Evolutionary conservation across 305 asterid species (phyloP).

Genomic region (Fraxinus ornus): DNA sequence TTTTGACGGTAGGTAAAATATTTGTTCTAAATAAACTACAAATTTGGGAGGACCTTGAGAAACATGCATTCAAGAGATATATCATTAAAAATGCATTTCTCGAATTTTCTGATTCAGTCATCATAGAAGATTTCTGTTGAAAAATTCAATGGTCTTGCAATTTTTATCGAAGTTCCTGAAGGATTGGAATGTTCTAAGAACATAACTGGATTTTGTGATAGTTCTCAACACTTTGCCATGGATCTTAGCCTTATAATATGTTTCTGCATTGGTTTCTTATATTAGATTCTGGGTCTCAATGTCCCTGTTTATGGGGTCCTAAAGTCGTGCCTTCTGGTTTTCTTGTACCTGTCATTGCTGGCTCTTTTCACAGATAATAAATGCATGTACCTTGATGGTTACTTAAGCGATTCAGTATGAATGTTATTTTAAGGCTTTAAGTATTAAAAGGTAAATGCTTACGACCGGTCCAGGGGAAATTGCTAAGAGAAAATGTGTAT

Average conservation of each 20-base stretch:
- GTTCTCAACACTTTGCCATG: neutral
- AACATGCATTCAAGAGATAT: conserved; percentile 16
- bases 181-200: neutral
- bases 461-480: neutral
- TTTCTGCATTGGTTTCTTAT: neutral
- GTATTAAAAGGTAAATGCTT: neutral
- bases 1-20: conserved; percentile 61
- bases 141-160: neutral
- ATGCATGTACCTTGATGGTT: neutral
- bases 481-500: neutral
- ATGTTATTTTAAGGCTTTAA: neutral
- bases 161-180: neutral
- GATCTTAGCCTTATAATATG: neutral
- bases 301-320: neutral
- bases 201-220: neutral
- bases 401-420: neutral
- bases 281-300: neutral
- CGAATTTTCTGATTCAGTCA: neutral
- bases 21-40: conserved; percentile 20
- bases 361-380: neutral
- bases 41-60: conserved; percentile 12
- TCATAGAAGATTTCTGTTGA: neutral
- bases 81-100: neutral
- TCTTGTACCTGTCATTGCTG: neutral
- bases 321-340: neutral